These are phyloP conservation scores for Dactylellina haptotyla DNA, from an alignment of 2,329 filamentous ascomycete species.

Conservation along the genomic window DNA sequence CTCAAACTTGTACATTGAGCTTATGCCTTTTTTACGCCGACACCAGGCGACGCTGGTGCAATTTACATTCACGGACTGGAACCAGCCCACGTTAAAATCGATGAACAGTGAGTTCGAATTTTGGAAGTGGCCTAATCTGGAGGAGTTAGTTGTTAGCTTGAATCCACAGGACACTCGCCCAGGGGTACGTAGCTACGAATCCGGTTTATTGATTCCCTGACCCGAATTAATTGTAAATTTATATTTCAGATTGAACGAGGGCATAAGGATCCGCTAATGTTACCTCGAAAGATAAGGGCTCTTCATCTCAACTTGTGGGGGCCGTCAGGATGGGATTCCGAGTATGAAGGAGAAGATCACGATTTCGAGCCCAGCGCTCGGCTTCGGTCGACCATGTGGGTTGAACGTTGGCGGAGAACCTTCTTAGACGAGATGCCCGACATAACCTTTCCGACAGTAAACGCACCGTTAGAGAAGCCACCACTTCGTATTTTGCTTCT, in stretches of 20 bases:
- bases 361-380: not conserved
- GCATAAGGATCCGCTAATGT: not conserved
- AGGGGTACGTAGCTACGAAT: not conserved
- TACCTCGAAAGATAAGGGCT: not conserved
- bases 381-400: not conserved
- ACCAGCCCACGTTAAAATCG: not conserved
- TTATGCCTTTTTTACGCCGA: not conserved
- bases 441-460: not conserved
- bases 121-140: conserved; percentile 5
- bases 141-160: not conserved
- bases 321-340: not conserved
- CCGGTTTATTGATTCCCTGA: too few relatives aligned
- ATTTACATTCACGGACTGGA: not conserved
- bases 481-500: not conserved
- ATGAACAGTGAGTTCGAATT: not conserved
- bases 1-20: not conserved
- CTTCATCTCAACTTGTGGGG: not conserved
- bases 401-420: not conserved
- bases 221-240: too few relatives aligned
- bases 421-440: not conserved
- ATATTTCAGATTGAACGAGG: too few relatives aligned
- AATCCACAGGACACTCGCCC: not conserved
- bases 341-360: not conserved
- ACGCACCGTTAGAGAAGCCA: not conserved
- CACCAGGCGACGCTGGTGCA: not conserved